These are phyloP conservation scores for Wickerhamomyces alni DNA, from an alignment of 805 yeast genomes.

Conservation along the genomic window DNA sequence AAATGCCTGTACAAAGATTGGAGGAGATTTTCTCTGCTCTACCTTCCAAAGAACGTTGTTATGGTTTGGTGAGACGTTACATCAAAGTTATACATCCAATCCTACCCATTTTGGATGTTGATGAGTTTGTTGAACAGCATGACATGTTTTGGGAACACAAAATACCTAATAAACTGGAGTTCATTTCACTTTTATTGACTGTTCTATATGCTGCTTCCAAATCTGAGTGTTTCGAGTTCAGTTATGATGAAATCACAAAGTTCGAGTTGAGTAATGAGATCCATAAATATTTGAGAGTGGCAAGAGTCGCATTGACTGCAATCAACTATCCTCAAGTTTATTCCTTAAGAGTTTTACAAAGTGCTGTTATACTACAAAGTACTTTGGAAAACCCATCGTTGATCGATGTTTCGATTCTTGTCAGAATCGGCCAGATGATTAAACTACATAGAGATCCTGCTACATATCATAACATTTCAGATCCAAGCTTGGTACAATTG, in stretches of 20 bases:
- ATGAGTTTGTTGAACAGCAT: conserved; percentile 38
- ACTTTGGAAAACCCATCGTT: conserved; percentile 51
- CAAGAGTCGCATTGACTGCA: conserved; percentile 43
- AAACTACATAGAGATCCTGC: conserved; percentile 57
- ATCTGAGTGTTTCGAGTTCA: conserved; percentile 53
- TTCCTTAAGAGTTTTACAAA: conserved; percentile 35
- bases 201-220: conserved; percentile 53
- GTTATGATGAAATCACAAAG: conserved; percentile 30
- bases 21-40: conserved; percentile 35
- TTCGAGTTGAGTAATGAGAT: conserved; percentile 36
- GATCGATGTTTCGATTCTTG: conserved; percentile 49
- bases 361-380: conserved; percentile 44
- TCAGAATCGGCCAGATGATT: conserved; percentile 49
- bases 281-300: conserved; percentile 42
- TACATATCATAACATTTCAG: conserved; percentile 42
- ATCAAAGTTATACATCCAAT: conserved; percentile 48
- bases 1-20: conserved; percentile 20
- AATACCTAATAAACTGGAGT: conserved; percentile 31
- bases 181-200: conserved; percentile 45
- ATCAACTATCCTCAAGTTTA: conserved; percentile 43
- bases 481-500: conserved; percentile 42
- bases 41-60: conserved; percentile 41
- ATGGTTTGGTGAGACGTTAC: conserved; percentile 42
- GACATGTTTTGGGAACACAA: conserved; percentile 41
- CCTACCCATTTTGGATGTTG: conserved; percentile 45